phyloP scores from a whole-genome alignment of 305 asterid genomes.

The Euphrasia arctica region DNA sequence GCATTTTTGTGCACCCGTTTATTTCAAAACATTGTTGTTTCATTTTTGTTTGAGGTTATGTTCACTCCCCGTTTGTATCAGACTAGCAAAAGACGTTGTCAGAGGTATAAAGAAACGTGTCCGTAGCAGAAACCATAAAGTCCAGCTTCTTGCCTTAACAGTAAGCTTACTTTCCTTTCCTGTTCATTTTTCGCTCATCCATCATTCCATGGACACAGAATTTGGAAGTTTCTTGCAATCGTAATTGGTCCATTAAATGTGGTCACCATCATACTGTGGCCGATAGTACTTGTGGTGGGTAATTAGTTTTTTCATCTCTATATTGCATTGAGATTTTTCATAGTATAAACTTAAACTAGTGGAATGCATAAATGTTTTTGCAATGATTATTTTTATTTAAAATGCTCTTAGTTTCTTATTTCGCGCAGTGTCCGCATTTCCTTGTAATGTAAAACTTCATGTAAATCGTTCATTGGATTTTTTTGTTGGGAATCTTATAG shows the following conservation, averaged over 20 bases:
- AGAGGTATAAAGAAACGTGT: slow-evolving; percentile 87
- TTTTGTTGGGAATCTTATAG: slow-evolving; percentile 38
- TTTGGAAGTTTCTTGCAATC: background rate
- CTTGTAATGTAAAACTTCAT: slow-evolving; percentile 24
- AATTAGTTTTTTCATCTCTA: background rate
- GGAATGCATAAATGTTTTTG: slow-evolving; percentile 15
- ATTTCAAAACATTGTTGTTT: slow-evolving; percentile 2
- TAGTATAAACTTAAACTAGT: slow-evolving; percentile 8
- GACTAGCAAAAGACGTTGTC: slow-evolving; percentile 95
- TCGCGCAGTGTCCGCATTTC: slow-evolving; percentile 27
- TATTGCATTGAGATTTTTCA: slow-evolving; percentile 1
- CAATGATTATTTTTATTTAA: slow-evolving; percentile 15
- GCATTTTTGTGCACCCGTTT: slow-evolving; percentile 1
- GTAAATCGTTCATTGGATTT: slow-evolving; percentile 22
- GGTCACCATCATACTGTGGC: background rate
- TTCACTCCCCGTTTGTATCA: slow-evolving; percentile 35
- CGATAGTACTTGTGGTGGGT: background rate
- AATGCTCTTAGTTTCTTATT: slow-evolving; percentile 22
- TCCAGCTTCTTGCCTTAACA: slow-evolving; percentile 92
- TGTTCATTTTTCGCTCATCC: background rate
- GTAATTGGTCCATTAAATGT: slow-evolving; percentile 8
- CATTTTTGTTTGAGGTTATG: slow-evolving; percentile 23
- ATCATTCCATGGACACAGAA: background rate
- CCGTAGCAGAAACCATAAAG: slow-evolving; percentile 85
- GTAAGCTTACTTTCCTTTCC: slow-evolving; percentile 46